These are phyloP conservation scores for Saitozyma podzolica DNA, from an alignment of 768 basidiomycete species.

Conservation along the genomic window DNA sequence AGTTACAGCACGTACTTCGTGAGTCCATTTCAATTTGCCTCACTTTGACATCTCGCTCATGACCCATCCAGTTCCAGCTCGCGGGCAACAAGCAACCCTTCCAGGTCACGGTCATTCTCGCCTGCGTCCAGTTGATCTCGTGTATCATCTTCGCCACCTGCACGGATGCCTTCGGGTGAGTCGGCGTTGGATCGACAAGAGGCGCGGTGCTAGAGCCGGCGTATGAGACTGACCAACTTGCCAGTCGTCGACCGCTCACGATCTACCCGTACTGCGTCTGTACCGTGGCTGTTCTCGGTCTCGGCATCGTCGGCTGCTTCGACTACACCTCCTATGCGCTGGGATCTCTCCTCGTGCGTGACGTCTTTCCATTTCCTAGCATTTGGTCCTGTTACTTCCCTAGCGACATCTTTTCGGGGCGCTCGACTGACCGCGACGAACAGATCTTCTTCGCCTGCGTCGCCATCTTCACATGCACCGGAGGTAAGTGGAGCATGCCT, in stretches of 20 bases:
- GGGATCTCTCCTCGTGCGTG: constrained; percentile 21
- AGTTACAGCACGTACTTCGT: constrained; percentile 18
- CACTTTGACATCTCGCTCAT: background rate
- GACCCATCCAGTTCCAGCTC: constrained; percentile 12
- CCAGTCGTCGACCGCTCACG: constrained; percentile 12
- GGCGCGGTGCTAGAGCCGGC: background rate
- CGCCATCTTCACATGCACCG: constrained; percentile 26
- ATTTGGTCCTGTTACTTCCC: too few relatives aligned
- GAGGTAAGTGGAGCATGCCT: background rate
- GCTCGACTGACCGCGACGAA: background rate
- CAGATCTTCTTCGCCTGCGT: constrained; percentile 26
- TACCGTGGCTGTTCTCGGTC: constrained; percentile 14
- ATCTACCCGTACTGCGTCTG: constrained; percentile 18
- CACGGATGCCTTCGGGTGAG: constrained; percentile 11
- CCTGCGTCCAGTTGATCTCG: constrained; percentile 15
- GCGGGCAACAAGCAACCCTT: constrained; percentile 16
- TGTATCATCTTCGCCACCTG: constrained; percentile 1
- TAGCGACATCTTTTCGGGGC: background rate
- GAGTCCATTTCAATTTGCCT: background rate
- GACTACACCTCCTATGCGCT: constrained; percentile 19
- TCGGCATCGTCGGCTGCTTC: constrained; percentile 34
- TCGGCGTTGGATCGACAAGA: background rate
- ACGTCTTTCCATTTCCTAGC: too few relatives aligned
- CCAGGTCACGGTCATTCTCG: constrained; percentile 15
- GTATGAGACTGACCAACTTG: background rate